A percentile compares a stretch with the other conserved stretches of the same genome.
phyloP scores from a whole-genome alignment of 495 filamentous ascomycete species.

The Xylaria grammica region DNA sequence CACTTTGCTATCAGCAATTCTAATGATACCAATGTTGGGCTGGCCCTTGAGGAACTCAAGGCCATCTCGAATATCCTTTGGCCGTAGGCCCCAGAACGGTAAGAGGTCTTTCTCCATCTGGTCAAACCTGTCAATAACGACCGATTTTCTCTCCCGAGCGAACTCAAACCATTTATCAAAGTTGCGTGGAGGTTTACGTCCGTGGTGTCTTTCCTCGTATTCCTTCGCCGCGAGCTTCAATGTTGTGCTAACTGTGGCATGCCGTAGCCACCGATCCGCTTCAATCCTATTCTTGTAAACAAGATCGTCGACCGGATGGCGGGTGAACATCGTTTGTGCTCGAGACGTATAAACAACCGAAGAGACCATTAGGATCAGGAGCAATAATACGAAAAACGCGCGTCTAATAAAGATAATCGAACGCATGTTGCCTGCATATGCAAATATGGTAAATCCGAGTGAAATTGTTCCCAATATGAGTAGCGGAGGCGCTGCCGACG shows the following conservation, averaged over 20 bases:
- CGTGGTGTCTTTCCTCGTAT: slow-evolving; percentile 60
- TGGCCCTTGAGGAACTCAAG: slow-evolving; percentile 30
- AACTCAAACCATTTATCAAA: slow-evolving; percentile 80
- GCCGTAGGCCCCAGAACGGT: slow-evolving; percentile 75
- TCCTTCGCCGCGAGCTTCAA: slow-evolving; percentile 60
- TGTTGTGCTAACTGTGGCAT: slow-evolving; percentile 56
- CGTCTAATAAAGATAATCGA: slow-evolving; percentile 48
- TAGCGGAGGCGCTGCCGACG: slow-evolving; percentile 34
- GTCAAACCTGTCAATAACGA: slow-evolving; percentile 77
- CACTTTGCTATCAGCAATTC: slow-evolving; percentile 56
- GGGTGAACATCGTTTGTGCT: slow-evolving; percentile 26
- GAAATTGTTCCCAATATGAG: slow-evolving; percentile 38
- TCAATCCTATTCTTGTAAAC: slow-evolving; percentile 56
- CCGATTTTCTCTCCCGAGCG: slow-evolving; percentile 64
- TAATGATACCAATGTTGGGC: slow-evolving; percentile 37
- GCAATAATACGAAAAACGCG: slow-evolving; percentile 40
- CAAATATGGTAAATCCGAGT: slow-evolving; percentile 45
- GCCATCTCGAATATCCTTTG: slow-evolving; percentile 61
- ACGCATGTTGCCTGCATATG: slow-evolving; percentile 46
- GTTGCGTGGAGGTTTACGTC: slow-evolving; percentile 62
- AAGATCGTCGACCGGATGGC: slow-evolving; percentile 43
- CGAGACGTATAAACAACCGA: slow-evolving; percentile 39
- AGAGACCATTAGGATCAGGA: slow-evolving; percentile 35
- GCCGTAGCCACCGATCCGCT: slow-evolving; percentile 48
- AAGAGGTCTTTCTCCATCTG: slow-evolving; percentile 71